Percentiles rank a stretch among this genome's conserved stretches.
Evolutionary conservation across 495 filamentous ascomycete species (phyloP).

Genomic region (Trichoderma orchidacearum): DNA sequence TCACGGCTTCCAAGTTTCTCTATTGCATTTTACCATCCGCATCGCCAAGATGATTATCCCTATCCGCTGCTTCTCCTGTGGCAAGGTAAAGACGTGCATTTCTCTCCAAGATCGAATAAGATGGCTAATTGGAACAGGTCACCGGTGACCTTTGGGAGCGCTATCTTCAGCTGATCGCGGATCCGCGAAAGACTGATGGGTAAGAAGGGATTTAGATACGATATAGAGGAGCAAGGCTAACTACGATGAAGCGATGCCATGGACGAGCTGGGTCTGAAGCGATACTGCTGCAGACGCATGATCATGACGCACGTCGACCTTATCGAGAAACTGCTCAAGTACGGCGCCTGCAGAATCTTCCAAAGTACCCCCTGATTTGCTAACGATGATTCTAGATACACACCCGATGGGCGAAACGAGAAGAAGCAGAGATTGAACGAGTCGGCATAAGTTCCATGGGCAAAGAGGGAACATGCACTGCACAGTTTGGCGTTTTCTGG

Average conservation of each 20-base stretch:
- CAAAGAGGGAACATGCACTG: neutral
- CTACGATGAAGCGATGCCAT: conserved; percentile 62
- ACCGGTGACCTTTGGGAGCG: conserved; percentile 95
- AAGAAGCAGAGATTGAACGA: conserved; percentile 22
- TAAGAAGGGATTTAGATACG: conserved; percentile 20
- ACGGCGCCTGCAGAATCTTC: conserved; percentile 12
- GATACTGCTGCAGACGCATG: conserved; percentile 98
- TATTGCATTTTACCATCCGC: neutral
- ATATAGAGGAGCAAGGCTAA: conserved; percentile 3
- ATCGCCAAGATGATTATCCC: conserved; percentile 81
- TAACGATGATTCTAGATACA: conserved; percentile 21
- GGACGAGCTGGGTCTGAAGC: conserved; percentile 81
- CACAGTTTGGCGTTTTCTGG: conserved; percentile 1
- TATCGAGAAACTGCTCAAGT: conserved; percentile 97
- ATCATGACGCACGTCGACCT: conserved; percentile 99
- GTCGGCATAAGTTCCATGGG: neutral
- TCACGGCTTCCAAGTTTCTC: neutral
- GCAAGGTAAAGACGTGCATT: conserved; percentile 52
- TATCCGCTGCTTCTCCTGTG: conserved; percentile 95
- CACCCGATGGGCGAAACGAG: conserved; percentile 36
- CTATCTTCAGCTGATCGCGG: conserved; percentile 73
- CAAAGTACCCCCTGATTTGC: neutral
- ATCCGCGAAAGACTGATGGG: conserved; percentile 58
- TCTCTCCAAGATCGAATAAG: neutral
- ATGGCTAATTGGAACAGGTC: conserved; percentile 44